phyloP scores from a whole-genome alignment of 805 yeast genomes.

The Candida verbasci region DNA sequence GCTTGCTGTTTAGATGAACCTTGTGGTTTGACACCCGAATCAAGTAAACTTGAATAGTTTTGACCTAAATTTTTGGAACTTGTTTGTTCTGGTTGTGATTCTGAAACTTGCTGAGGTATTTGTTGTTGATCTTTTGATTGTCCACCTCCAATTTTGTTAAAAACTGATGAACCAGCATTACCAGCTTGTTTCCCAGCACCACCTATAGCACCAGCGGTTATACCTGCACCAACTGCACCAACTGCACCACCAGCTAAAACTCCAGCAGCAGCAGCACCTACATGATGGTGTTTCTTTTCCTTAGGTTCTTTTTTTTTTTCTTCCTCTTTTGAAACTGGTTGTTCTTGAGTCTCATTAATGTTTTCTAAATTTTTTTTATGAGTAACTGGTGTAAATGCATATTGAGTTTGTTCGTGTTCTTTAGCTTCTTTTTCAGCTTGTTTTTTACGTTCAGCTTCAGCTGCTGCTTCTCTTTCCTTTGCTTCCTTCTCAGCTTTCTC shows the following conservation, averaged over 20 bases:
- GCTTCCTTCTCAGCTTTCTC: constrained; percentile 13
- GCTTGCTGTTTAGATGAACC: constrained; percentile 7
- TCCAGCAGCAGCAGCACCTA: constrained; percentile 7
- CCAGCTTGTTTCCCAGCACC: constrained; percentile 5
- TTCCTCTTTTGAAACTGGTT: constrained; percentile 5
- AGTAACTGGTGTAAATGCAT: constrained; percentile 2
- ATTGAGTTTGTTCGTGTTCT: constrained; percentile 14
- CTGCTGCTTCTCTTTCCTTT: constrained; percentile 8
- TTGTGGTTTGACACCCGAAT: no score
- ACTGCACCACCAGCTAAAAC: constrained; percentile 7
- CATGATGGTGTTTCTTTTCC: constrained; percentile 1
- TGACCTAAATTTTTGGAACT: no score
- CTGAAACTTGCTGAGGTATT: no score
- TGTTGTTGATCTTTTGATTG: background rate
- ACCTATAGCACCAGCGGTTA: constrained; percentile 6
- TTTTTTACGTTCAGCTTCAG: constrained; percentile 10
- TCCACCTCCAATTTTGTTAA: constrained; percentile 1
- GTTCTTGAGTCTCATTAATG: constrained; percentile 22
- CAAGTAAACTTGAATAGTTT: no score
- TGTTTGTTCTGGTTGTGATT: no score
- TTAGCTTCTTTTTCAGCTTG: constrained; percentile 14
- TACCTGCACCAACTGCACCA: constrained; percentile 6
- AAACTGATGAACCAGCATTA: constrained; percentile 2
- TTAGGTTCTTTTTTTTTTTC: background rate
- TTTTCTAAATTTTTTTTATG: constrained; percentile 3